Evolutionary conservation across 2,329 filamentous ascomycete genomes (phyloP).

Genomic region (Parastagonospora avenae): DNA sequence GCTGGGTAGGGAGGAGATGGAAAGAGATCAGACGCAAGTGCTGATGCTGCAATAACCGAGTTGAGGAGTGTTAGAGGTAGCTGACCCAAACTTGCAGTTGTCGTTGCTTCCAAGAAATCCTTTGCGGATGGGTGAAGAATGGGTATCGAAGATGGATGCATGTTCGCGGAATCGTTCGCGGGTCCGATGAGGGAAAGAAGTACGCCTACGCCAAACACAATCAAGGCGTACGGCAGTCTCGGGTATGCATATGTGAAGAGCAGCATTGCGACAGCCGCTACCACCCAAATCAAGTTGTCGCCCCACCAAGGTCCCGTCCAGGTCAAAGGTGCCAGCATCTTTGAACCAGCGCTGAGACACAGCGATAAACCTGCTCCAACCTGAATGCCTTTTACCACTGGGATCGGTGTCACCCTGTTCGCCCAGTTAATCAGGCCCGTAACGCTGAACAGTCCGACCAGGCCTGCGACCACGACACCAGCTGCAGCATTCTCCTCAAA

Average conservation of each 20-base stretch:
- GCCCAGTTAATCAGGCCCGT: constrained; percentile 80
- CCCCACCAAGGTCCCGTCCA: constrained; percentile 70
- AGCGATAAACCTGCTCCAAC: constrained; percentile 87
- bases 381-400: constrained; percentile 93
- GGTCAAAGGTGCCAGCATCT: constrained; percentile 68
- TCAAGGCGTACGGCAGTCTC: constrained; percentile 77
- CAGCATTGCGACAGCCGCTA: constrained; percentile 74
- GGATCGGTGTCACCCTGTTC: constrained; percentile 75
- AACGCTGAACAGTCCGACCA: constrained; percentile 76
- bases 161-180: constrained; percentile 8
- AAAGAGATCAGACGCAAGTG: constrained; percentile 77
- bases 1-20: constrained; percentile 62
- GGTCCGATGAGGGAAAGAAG: constrained; percentile 62
- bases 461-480: constrained; percentile 75
- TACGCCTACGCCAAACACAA: constrained; percentile 72
- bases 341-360: constrained; percentile 73
- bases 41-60: constrained; percentile 85
- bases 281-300: constrained; percentile 79
- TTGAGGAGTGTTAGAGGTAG: constrained; percentile 91
- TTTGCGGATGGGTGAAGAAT: constrained; percentile 51
- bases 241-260: constrained; percentile 68
- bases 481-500: constrained; percentile 78
- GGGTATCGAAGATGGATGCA: constrained; percentile 60
- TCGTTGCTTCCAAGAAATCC: constrained; percentile 59
- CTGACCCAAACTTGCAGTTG: constrained; percentile 79